Evolutionary conservation across 352 stramenopile species (phyloP).

Genomic region (Phytophthora europaea): DNA sequence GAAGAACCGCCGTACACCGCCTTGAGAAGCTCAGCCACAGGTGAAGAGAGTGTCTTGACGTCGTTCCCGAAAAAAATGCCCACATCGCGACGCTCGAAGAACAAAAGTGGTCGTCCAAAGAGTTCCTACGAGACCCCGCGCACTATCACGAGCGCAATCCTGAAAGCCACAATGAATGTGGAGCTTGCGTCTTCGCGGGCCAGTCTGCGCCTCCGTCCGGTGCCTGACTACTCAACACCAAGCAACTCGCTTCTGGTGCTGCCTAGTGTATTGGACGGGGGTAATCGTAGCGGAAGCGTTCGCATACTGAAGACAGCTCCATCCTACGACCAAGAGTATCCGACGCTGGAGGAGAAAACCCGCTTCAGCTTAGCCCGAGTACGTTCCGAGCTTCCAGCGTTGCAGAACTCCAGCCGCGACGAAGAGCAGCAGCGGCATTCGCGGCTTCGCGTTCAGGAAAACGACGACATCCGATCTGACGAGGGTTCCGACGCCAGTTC

Average conservation of each 20-base stretch:
- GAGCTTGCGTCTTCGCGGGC: conserved; percentile 9
- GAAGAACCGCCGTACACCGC: neutral
- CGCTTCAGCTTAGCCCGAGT: conserved; percentile 34
- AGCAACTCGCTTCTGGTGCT: conserved; percentile 21
- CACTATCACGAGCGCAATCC: conserved; percentile 25
- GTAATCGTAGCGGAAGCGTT: conserved; percentile 7
- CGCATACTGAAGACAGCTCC: conserved; percentile 37
- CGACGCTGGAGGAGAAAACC: conserved; percentile 7
- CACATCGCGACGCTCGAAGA: conserved; percentile 10
- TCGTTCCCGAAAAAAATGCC: conserved; percentile 1
- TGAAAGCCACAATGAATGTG: conserved; percentile 24
- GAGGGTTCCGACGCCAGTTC: conserved; percentile 32
- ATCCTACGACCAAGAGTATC: conserved; percentile 15
- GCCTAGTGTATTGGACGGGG: conserved; percentile 29
- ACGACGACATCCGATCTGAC: conserved; percentile 28
- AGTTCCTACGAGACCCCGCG: conserved; percentile 20
- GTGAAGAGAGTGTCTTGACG: conserved; percentile 4
- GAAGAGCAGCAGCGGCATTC: conserved; percentile 23
- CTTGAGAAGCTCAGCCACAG: neutral
- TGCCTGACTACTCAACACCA: conserved; percentile 8
- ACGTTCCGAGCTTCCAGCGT: conserved; percentile 37
- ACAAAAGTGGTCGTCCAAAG: conserved; percentile 11
- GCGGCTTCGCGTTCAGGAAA: conserved; percentile 27
- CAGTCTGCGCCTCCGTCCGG: conserved; percentile 10
- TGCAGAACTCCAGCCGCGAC: conserved; percentile 27